Percentiles rank a stretch among this genome's conserved stretches.
phyloP scores from a whole-genome alignment of 2,329 filamentous ascomycete species.

The Furcasterigmium sp. region DNA sequence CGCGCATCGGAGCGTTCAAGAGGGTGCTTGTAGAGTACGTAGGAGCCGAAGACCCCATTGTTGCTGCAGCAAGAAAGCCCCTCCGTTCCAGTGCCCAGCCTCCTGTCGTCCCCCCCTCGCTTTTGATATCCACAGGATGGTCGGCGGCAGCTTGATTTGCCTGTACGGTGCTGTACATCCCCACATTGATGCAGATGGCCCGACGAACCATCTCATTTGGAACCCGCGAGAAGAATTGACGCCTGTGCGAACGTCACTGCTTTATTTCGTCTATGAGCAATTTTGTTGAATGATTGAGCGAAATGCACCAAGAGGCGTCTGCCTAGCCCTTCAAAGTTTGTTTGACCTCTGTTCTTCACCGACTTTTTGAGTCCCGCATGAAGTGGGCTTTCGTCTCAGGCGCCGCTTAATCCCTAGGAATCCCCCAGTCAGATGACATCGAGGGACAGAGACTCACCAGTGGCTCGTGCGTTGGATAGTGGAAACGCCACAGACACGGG shows the following conservation, averaged over 20 bases:
- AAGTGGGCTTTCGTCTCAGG: conserved; percentile 6
- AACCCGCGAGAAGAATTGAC: background rate
- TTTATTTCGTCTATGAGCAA: background rate
- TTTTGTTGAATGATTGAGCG: background rate
- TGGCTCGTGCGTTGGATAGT: background rate
- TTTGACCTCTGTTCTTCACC: conserved; percentile 11
- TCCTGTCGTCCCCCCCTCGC: background rate
- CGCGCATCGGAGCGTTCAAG: background rate
- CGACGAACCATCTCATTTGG: background rate
- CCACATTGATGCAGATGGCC: background rate
- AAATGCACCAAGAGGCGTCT: background rate
- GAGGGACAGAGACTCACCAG: background rate
- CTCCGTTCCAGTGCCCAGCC: background rate
- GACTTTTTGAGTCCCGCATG: conserved; percentile 14
- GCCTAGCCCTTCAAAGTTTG: background rate
- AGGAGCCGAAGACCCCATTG: background rate
- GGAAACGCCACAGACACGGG: no score
- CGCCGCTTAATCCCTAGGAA: background rate
- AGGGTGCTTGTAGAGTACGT: background rate
- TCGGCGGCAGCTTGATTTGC: background rate
- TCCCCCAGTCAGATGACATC: background rate
- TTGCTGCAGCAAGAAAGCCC: background rate
- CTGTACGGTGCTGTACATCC: no score
- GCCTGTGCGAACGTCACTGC: background rate
- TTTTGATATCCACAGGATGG: background rate